Conservation (phyloP, 371 early-diverging fungal genomes). For the Nematocida ausubeli region DNA sequence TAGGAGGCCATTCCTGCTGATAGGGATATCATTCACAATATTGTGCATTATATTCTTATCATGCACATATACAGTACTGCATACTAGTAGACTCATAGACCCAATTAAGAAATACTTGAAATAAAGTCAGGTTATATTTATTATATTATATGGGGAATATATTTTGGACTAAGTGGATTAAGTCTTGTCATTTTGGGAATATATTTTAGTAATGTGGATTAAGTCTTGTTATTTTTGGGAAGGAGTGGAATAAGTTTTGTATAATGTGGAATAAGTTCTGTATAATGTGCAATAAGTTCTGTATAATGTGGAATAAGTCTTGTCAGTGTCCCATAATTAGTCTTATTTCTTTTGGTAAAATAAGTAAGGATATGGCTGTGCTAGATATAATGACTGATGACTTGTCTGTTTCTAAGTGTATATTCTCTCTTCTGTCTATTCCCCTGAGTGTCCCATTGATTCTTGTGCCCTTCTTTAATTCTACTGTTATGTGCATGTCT, state of each 20-base stretch:
- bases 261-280: too few relatives aligned
- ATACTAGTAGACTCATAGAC: neutral
- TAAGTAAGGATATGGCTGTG: slow-evolving; percentile 16
- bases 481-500: slow-evolving; percentile 14
- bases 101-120: neutral
- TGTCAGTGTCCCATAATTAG: too few relatives aligned
- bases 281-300: too few relatives aligned
- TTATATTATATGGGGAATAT: too few relatives aligned
- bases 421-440: slow-evolving; percentile 15
- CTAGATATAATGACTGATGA: slow-evolving; percentile 3
- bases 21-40: neutral
- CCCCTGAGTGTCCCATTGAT: slow-evolving; percentile 21
- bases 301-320: too few relatives aligned
- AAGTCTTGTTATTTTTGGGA: too few relatives aligned
- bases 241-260: too few relatives aligned
- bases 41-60: slow-evolving; percentile 12
- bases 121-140: neutral
- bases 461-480: slow-evolving; percentile 7
- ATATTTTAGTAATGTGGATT: too few relatives aligned
- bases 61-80: slow-evolving; percentile 5
- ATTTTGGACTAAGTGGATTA: too few relatives aligned
- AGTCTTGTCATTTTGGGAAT: too few relatives aligned
- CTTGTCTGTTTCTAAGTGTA: neutral
- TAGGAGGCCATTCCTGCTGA: slow-evolving; percentile 30
- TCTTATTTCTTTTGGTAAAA: slow-evolving; percentile 17